These are phyloP conservation scores for Capsicum baccatum DNA, from an alignment of 257 asterid genomes.

Conservation along the genomic window DNA sequence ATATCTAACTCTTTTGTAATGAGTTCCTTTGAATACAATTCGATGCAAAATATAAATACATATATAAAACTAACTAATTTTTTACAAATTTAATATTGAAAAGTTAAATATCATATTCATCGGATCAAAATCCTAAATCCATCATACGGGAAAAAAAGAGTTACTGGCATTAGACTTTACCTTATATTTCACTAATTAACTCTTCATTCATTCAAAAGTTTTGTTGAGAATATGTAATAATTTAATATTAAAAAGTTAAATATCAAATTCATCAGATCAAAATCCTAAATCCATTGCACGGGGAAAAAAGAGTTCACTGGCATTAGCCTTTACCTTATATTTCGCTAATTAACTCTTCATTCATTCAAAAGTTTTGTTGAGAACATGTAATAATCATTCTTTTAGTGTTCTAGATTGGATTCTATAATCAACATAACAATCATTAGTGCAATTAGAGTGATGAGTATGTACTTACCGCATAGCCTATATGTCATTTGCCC, in stretches of 20 bases:
- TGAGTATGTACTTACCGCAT: conserved; percentile 16
- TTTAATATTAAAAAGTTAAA: not conserved
- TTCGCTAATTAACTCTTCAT: not conserved
- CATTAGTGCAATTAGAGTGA: not conserved
- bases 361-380: not conserved
- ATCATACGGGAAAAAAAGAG: not conserved
- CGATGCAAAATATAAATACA: not conserved
- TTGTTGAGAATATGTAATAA: not conserved
- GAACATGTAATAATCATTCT: not conserved
- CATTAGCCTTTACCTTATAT: not conserved
- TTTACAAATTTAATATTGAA: not conserved
- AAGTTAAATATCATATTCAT: not conserved
- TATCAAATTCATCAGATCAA: not conserved
- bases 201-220: not conserved
- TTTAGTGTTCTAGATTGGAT: not conserved
- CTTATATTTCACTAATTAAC: not conserved
- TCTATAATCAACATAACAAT: conserved; percentile 18
- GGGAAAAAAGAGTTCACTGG: not conserved
- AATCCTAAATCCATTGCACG: no score
- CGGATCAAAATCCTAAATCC: not conserved
- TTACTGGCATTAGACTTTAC: not conserved
- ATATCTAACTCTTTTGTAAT: no score
- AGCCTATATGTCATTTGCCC: not conserved
- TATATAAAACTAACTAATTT: no score
- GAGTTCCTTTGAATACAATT: no score